These are phyloP conservation scores for Neurospora sp. DNA, from an alignment of 495 filamentous ascomycete species.

Conservation along the genomic window DNA sequence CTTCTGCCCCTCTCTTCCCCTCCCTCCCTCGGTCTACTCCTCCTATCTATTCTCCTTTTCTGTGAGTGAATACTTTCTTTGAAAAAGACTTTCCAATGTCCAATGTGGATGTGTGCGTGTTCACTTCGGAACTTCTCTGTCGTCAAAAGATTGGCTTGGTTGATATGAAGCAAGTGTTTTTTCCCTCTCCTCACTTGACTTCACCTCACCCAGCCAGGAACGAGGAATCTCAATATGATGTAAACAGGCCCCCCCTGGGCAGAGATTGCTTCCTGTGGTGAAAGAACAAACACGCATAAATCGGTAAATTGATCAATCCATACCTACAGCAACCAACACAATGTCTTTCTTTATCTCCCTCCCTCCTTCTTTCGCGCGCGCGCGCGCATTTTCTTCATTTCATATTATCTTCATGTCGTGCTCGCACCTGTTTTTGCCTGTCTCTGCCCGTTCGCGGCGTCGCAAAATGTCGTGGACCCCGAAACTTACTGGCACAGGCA, in stretches of 20 bases:
- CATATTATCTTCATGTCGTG: background rate
- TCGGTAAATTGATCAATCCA: background rate
- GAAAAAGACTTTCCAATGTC: background rate
- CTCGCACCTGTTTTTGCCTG: background rate
- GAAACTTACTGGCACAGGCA: background rate
- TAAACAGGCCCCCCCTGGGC: too few species aligned
- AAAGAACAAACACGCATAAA: background rate
- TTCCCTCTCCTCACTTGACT: too few species aligned
- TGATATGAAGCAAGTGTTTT: too few species aligned
- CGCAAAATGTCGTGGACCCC: background rate
- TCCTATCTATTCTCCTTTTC: background rate
- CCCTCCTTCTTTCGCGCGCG: background rate
- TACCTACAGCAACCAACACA: background rate
- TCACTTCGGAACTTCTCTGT: too few species aligned
- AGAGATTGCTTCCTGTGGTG: background rate
- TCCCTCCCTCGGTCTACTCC: background rate
- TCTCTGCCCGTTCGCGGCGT: background rate
- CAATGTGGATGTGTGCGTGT: too few species aligned
- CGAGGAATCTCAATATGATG: too few species aligned
- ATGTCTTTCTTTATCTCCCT: background rate
- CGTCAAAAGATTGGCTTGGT: too few species aligned
- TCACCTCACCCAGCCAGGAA: too few species aligned
- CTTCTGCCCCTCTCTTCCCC: background rate
- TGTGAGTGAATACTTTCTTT: background rate
- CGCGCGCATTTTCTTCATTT: background rate